phyloP scores from a whole-genome alignment of 345 rosid species.

The Eucalyptus curtisii region DNA sequence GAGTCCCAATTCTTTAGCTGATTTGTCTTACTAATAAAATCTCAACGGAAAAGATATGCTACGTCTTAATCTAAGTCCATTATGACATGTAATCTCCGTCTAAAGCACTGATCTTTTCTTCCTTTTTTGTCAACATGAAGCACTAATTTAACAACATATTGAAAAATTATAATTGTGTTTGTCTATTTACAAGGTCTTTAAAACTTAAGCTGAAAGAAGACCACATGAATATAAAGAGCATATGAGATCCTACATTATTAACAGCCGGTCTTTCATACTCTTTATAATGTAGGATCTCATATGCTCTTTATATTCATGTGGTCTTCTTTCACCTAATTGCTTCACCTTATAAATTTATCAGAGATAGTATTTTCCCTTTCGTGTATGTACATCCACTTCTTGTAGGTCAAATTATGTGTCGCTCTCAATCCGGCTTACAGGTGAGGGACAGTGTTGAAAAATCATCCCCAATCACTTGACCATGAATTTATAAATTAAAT shows the following conservation, averaged over 20 bases:
- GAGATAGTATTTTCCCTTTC: neutral
- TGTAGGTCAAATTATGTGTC: no score
- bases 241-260: no score
- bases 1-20: neutral
- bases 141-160: neutral
- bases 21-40: neutral
- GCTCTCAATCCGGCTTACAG: no score
- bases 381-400: no score
- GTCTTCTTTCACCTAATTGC: neutral
- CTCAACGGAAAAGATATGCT: neutral
- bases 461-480: no score
- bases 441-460: no score
- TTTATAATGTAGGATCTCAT: no score
- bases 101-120: neutral
- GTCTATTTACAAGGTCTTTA: neutral
- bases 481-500: no score
- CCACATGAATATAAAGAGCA: no score
- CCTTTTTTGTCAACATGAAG: neutral
- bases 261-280: neutral
- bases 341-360: neutral
- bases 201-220: no score
- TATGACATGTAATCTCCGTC: neutral
- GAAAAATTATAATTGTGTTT: neutral
- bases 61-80: neutral
- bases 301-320: neutral